phyloP scores from a whole-genome alignment of 306 rosid species.

The Pyrus betulifolia region DNA sequence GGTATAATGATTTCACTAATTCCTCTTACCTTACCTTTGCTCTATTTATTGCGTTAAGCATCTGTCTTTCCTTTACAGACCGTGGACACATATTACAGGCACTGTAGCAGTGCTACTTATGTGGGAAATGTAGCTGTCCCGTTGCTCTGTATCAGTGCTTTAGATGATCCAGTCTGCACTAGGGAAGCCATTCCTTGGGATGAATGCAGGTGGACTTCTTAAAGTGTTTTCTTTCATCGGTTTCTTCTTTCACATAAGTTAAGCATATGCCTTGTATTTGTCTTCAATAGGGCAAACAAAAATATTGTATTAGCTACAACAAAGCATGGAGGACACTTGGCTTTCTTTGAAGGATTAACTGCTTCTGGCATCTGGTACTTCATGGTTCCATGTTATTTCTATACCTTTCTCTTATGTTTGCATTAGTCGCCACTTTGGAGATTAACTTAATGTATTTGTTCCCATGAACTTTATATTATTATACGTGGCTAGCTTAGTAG shows the following conservation, averaged over 20 bases:
- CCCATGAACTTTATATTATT: not conserved
- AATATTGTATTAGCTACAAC: slow-evolving; percentile 67
- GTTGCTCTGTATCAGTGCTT: slow-evolving; percentile 83
- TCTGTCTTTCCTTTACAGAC: slow-evolving; percentile 55
- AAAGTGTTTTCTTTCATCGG: not conserved
- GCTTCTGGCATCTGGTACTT: slow-evolving; percentile 70
- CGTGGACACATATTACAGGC: slow-evolving; percentile 89
- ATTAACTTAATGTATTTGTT: not conserved
- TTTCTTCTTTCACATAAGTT: slow-evolving; percentile 8
- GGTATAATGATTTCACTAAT: slow-evolving; percentile 35
- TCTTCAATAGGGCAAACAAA: slow-evolving; percentile 43
- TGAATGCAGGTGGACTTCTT: slow-evolving; percentile 78
- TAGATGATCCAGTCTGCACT: slow-evolving; percentile 96
- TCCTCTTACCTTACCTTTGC: slow-evolving; percentile 9
- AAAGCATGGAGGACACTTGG: slow-evolving; percentile 77
- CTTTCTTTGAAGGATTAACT: slow-evolving; percentile 81
- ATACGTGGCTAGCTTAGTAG: not conserved
- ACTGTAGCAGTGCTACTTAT: slow-evolving; percentile 60
- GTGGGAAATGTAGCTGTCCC: slow-evolving; percentile 83
- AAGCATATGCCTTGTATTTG: slow-evolving; percentile 1
- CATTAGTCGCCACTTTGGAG: not conserved
- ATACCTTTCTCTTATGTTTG: not conserved
- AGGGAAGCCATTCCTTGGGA: slow-evolving; percentile 99
- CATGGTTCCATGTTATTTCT: not conserved
- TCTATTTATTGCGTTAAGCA: slow-evolving; percentile 2